Evolutionary conservation across 2,329 filamentous ascomycete genomes (phyloP).

Genomic region (Diaporthe destruens): DNA sequence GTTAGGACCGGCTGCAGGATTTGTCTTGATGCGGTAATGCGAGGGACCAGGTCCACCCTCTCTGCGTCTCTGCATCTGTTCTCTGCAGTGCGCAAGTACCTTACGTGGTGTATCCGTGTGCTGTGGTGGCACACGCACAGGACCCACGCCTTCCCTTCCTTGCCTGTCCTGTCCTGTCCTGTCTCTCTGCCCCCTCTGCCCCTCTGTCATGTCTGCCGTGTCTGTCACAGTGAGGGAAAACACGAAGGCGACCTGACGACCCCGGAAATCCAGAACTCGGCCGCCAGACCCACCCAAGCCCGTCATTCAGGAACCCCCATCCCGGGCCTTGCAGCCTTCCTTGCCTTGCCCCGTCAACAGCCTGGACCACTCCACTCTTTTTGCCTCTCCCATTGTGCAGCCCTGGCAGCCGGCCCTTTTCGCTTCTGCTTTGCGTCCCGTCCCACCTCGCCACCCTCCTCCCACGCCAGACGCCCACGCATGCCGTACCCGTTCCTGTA

Average conservation of each 20-base stretch:
- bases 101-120: no score
- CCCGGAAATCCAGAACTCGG: slow-evolving; percentile 16
- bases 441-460: slow-evolving; percentile 21
- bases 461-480: not conserved
- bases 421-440: slow-evolving; percentile 27
- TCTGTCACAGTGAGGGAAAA: not conserved
- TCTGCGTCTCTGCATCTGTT: no score
- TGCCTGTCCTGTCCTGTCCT: no score
- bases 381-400: slow-evolving; percentile 27
- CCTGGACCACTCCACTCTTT: slow-evolving; percentile 34
- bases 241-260: slow-evolving; percentile 3
- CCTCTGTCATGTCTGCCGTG: not conserved
- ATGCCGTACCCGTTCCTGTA: not conserved
- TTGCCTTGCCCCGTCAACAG: slow-evolving; percentile 1
- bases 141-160: no score
- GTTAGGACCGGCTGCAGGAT: not conserved
- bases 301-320: slow-evolving; percentile 26
- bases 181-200: not conserved
- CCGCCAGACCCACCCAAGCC: slow-evolving; percentile 19
- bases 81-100: no score
- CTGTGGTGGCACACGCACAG: no score
- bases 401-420: slow-evolving; percentile 32
- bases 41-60: not conserved
- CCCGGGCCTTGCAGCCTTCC: slow-evolving; percentile 26
- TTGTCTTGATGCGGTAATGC: not conserved